A percentile compares a stretch with the other conserved stretches of the same genome.
Conservation (phyloP, 768 basidiomycete genomes). For the Lyophyllum semitale region DNA sequence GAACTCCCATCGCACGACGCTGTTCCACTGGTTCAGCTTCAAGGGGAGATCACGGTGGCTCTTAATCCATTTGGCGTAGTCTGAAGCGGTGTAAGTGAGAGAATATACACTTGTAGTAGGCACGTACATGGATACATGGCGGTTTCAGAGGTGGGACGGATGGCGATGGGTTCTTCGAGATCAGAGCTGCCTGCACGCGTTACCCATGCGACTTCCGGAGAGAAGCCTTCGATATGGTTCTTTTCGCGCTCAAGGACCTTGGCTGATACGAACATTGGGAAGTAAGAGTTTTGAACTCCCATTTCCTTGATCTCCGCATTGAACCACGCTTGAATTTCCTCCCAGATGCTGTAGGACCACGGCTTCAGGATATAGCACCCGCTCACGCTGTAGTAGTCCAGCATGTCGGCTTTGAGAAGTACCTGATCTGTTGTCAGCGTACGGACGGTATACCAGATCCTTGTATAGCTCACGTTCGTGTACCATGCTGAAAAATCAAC, state of each 20-base stretch:
- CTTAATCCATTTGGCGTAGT: slow-evolving; percentile 99
- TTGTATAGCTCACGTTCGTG: slow-evolving; percentile 65
- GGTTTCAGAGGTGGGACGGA: slow-evolving; percentile 97
- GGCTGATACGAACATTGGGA: slow-evolving; percentile 97
- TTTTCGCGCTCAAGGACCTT: slow-evolving; percentile 96
- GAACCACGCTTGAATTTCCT: slow-evolving; percentile 95
- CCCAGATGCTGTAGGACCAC: slow-evolving; percentile 98
- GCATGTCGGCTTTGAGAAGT: slow-evolving; percentile 97
- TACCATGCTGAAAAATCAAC: slow-evolving; percentile 95
- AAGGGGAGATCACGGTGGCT: slow-evolving; percentile 95
- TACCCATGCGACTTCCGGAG: slow-evolving; percentile 99
- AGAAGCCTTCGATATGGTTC: slow-evolving; percentile 98
- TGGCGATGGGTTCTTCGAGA: slow-evolving; percentile 95
- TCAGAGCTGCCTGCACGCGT: slow-evolving; percentile 93
- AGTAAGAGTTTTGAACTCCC: slow-evolving; percentile 96
- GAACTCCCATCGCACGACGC: slow-evolving; percentile 99
- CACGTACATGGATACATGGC: slow-evolving; percentile 97
- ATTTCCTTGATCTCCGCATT: slow-evolving; percentile 89
- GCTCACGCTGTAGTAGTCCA: slow-evolving; percentile 98
- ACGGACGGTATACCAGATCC: neutral
- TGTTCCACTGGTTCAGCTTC: slow-evolving; percentile 99
- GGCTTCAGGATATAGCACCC: slow-evolving; percentile 99
- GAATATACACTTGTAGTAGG: neutral
- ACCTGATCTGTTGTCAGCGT: slow-evolving; percentile 53
- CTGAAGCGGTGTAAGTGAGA: slow-evolving; percentile 35